Evolutionary conservation across 495 filamentous ascomycete genomes (phyloP), one percentile per base, ranked within the genome.

Genomic region (Neohortaea acidophila): DNA sequence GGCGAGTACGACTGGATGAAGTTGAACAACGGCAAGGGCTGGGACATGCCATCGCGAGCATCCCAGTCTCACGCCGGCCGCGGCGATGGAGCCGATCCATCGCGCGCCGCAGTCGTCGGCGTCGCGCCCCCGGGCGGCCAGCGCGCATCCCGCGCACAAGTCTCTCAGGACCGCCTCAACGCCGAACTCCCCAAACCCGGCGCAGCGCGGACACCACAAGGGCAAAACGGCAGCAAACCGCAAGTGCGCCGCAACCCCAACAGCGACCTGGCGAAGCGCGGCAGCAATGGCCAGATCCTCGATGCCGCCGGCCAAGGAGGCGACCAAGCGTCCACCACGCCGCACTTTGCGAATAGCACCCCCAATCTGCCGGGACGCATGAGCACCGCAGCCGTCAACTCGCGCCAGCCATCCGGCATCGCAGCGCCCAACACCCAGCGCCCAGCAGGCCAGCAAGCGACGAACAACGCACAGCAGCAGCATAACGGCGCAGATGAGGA

Each of bases 1-100:
- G 89, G 91, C 43, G 91, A 99, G 55, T 99, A 96, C 57, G 89
- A 99, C 60, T 99, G 89, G 89, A 94, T 96, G 91, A 94, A 94
- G 70, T 68, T 92, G 41, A 89, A 84, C 67, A 91, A 92, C 57
- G 86, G 85, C 44, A 80, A 85, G 52, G 84, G 84, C 25, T 92
- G 82, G 83, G 87, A 96, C 62, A 33, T 43, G 15, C 40, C 41
- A 15, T 27, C 30, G 28, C 25, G 45, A 8, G 22, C 49, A 12
- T 45, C 46, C 3, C 81, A 80, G 51, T 66, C 71, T 55, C 92
- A 92, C 66, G 75, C 78, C 44, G 82, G 91, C 59, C 40, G 41
- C 4, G n/a, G n/a, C n/a, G 45, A 44, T 13, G 40, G 29, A 13
- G 32, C 18, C 4, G 35, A 44, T 11, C 73, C 80, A 32, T 79